Conservation (phyloP, 768 basidiomycete genomes). For the Exsudoporus frostii region DNA sequence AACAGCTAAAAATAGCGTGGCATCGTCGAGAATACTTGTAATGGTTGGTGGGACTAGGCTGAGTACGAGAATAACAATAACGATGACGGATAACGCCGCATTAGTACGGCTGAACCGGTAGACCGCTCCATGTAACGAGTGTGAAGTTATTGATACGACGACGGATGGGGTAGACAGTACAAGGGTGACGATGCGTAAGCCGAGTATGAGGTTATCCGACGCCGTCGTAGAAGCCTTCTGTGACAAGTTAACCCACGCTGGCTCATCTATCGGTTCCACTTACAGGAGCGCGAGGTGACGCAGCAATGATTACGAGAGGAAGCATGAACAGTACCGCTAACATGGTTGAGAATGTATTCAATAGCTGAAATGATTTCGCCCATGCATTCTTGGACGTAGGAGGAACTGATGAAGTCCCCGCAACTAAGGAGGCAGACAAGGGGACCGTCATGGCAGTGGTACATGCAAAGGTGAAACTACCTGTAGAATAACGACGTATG, state of each 20-base stretch:
- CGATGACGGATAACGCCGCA: constrained; percentile 43
- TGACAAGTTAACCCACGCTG: constrained; percentile 12
- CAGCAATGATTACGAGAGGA: constrained; percentile 55
- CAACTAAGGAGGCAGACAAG: constrained; percentile 58
- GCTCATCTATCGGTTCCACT: constrained; percentile 28
- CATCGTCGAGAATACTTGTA: constrained; percentile 43
- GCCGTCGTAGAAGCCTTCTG: constrained; percentile 5
- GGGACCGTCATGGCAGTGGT: constrained; percentile 63
- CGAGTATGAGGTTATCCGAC: constrained; percentile 17
- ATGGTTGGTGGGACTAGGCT: constrained; percentile 42
- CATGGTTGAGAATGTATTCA: constrained; percentile 50
- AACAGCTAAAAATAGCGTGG: constrained; percentile 49
- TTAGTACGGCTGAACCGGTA: constrained; percentile 41
- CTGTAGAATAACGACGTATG: constrained; percentile 32
- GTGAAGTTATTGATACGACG: constrained; percentile 51
- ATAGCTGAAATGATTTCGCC: constrained; percentile 54
- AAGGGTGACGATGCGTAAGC: constrained; percentile 51
- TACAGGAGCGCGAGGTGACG: constrained; percentile 42
- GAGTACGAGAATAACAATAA: constrained; percentile 40
- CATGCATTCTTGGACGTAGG: constrained; percentile 40
- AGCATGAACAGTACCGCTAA: constrained; percentile 50
- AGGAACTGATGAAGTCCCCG: constrained; percentile 19
- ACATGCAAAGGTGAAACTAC: constrained; percentile 60
- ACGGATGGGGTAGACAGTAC: constrained; percentile 58
- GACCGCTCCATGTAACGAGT: constrained; percentile 44